Percentiles rank a stretch among this genome's conserved stretches.
phyloP scores from a whole-genome alignment of 2,329 filamentous ascomycete species.

The Fusarium luffae region DNA sequence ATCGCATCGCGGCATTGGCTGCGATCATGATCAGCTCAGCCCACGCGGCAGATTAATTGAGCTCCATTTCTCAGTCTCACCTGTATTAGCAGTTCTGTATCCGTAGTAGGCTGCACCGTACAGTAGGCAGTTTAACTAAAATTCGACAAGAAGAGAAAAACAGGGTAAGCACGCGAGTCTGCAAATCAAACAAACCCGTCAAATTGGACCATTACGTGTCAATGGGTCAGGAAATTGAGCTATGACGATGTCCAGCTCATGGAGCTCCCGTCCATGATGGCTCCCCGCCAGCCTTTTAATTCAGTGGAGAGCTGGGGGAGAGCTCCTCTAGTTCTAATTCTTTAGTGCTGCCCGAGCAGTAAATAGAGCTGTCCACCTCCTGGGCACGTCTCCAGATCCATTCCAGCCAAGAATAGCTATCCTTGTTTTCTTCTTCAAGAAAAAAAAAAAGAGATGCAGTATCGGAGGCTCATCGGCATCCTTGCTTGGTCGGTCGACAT shows the following conservation, averaged over 20 bases:
- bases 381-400: conserved; percentile 11
- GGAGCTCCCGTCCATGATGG: conserved; percentile 33
- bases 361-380: conserved; percentile 12
- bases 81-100: background rate
- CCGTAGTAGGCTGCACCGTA: background rate
- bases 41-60: conserved; percentile 15
- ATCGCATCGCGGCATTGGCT: conserved; percentile 36
- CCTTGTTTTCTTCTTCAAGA: conserved; percentile 27
- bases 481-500: conserved; percentile 13
- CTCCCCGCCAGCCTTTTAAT: conserved; percentile 11
- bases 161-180: conserved; percentile 22
- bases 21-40: conserved; percentile 31
- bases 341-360: conserved; percentile 7
- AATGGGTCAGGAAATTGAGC: conserved; percentile 10
- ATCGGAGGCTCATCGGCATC: conserved; percentile 25
- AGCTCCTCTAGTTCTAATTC: conserved; percentile 2
- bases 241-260: conserved; percentile 30
- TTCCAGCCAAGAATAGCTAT: conserved; percentile 37
- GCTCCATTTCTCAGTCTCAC: background rate
- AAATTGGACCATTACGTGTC: conserved; percentile 36
- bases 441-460: background rate
- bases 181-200: conserved; percentile 9
- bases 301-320: conserved; percentile 31
- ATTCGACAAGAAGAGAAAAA: conserved; percentile 11
- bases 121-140: background rate